phyloP scores from a whole-genome alignment of 1,139 yeast species.

The Suhomyces terraborum region DNA sequence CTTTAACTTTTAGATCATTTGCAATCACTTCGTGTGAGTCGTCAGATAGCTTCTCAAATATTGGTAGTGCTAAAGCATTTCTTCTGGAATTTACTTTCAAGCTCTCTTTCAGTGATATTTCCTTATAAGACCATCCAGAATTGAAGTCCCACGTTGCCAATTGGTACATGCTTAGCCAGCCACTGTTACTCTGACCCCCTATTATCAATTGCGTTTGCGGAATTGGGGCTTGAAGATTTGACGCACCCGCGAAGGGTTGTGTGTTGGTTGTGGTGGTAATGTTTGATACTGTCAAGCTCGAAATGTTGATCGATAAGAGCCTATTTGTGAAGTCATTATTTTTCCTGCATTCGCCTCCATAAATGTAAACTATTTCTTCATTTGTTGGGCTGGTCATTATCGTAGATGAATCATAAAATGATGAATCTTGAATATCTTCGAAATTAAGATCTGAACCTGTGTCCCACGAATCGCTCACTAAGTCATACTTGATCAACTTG shows the following conservation, averaged over 20 bases:
- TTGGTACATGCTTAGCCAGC: conserved; percentile 65
- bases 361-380: conserved; percentile 42
- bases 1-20: conserved; percentile 25
- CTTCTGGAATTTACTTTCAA: conserved; percentile 48
- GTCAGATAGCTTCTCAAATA: conserved; percentile 31
- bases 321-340: conserved; percentile 33
- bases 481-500: conserved; percentile 28
- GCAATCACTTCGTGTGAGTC: conserved; percentile 22
- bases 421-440: conserved; percentile 30
- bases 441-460: conserved; percentile 21
- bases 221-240: conserved; percentile 45
- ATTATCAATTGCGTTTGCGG: conserved; percentile 43
- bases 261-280: conserved; percentile 50
- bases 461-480: conserved; percentile 27
- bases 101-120: conserved; percentile 21
- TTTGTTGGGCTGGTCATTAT: conserved; percentile 39
- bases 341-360: conserved; percentile 44
- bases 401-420: conserved; percentile 36
- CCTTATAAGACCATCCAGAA: conserved; percentile 59
- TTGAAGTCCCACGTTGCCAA: conserved; percentile 60
- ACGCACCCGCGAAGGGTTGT: conserved; percentile 50
- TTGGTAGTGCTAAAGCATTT: conserved; percentile 49
- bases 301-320: conserved; percentile 36
- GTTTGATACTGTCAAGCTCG: conserved; percentile 28
- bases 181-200: conserved; percentile 56